Evolutionary conservation across 345 rosid genomes (phyloP).

Genomic region (Cardiospermum halicacabum): DNA sequence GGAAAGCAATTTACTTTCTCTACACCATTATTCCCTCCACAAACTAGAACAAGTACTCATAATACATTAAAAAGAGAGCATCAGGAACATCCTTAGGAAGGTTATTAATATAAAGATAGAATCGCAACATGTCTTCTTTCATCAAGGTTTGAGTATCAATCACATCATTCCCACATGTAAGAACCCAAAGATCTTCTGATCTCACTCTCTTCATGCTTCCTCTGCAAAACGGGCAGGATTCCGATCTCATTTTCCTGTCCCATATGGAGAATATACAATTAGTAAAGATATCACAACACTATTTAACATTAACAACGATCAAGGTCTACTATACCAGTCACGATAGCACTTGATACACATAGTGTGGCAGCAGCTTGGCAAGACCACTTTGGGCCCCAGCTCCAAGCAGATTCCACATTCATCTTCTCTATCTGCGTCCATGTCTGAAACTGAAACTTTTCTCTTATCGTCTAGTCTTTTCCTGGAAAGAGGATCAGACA

Average conservation of each 20-base stretch:
- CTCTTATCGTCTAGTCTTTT: constrained; percentile 22
- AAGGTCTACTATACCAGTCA: constrained; percentile 32
- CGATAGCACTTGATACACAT: constrained; percentile 57
- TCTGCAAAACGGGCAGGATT: constrained; percentile 49
- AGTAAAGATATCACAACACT: neutral
- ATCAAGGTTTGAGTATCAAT: constrained; percentile 31
- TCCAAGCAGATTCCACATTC: constrained; percentile 61
- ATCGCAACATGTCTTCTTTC: constrained; percentile 33
- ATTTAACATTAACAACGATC: neutral
- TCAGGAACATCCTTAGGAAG: constrained; percentile 43
- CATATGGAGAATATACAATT: neutral
- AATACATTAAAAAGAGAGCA: constrained; percentile 41
- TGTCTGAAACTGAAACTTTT: constrained; percentile 17
- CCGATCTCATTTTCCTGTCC: constrained; percentile 46
- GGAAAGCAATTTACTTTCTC: constrained; percentile 7
- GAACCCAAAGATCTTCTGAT: constrained; percentile 48
- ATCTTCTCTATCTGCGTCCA: constrained; percentile 42
- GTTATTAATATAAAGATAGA: constrained; percentile 36
- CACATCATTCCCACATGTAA: constrained; percentile 36
- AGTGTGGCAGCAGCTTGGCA: constrained; percentile 51
- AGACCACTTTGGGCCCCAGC: constrained; percentile 45
- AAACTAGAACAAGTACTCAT: constrained; percentile 38
- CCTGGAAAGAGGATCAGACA: constrained; percentile 16
- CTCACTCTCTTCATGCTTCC: constrained; percentile 46
- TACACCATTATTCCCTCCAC: neutral